Conservation (phyloP, 805 yeast genomes). For the Suhomyces sp. region DNA sequence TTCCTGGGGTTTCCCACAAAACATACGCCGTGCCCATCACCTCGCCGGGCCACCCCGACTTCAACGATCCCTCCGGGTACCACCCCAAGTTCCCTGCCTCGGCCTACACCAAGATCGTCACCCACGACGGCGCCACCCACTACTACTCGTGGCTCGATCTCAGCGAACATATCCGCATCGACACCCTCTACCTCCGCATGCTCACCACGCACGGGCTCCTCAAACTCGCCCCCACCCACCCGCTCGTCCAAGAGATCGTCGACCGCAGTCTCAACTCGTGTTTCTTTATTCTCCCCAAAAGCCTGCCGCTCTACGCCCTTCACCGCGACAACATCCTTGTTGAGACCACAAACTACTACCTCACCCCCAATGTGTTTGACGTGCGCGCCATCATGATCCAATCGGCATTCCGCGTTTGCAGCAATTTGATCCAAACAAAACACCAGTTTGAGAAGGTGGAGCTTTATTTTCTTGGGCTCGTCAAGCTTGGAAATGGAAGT, state of each 20-base stretch:
- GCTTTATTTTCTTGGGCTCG: constrained; percentile 21
- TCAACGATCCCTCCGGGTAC: constrained; percentile 4
- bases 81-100: constrained; percentile 16
- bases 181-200: constrained; percentile 20
- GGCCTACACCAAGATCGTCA: constrained; percentile 17
- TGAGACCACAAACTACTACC: constrained; percentile 15
- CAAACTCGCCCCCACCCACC: constrained; percentile 18
- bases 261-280: constrained; percentile 13
- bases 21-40: constrained; percentile 23
- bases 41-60: constrained; percentile 31
- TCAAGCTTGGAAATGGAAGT: constrained; percentile 24
- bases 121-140: background rate
- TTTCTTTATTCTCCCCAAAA: constrained; percentile 17
- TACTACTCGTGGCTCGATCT: constrained; percentile 27
- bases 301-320: constrained; percentile 1
- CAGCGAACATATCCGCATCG: constrained; percentile 20
- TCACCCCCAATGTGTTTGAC: constrained; percentile 20
- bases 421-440: constrained; percentile 17
- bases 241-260: constrained; percentile 17
- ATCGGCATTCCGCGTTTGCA: constrained; percentile 17
- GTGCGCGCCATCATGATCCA: constrained; percentile 23
- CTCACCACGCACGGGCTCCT: constrained; percentile 22
- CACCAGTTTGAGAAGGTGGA: constrained; percentile 21
- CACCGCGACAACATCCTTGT: constrained; percentile 11
- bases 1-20: constrained; percentile 18